These are phyloP conservation scores for Apiospora phragmitis DNA, from an alignment of 2,329 filamentous ascomycete species.

Conservation along the genomic window DNA sequence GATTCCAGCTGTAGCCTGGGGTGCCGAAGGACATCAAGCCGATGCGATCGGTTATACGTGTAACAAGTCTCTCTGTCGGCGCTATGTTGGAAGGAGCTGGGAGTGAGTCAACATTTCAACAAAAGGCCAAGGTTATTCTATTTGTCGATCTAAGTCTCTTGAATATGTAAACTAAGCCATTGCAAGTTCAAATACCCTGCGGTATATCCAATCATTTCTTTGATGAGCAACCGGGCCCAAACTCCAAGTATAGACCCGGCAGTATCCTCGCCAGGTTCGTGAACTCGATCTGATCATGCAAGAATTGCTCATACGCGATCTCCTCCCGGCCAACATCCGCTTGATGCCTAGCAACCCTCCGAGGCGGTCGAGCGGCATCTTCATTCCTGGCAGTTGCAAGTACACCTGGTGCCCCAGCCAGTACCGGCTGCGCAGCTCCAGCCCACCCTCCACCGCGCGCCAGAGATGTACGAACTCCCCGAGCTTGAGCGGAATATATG, in stretches of 20 bases:
- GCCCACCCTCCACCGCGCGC: slow-evolving; percentile 8
- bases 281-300: slow-evolving; percentile 20
- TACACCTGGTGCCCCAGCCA: slow-evolving; percentile 17
- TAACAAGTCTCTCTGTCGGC: no score
- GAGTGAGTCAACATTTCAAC: no score
- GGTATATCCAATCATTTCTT: not conserved
- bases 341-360: slow-evolving; percentile 16
- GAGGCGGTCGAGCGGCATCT: slow-evolving; percentile 10
- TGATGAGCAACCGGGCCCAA: not conserved
- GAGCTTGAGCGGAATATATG: slow-evolving; percentile 16
- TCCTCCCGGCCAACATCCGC: slow-evolving; percentile 12
- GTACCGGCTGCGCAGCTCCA: slow-evolving; percentile 20
- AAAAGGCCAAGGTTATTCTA: no score
- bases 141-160: no score
- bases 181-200: not conserved
- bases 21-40: not conserved
- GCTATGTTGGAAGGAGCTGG: no score
- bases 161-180: no score
- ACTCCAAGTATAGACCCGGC: slow-evolving; percentile 12
- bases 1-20: not conserved
- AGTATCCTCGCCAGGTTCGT: slow-evolving; percentile 20
- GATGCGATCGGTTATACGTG: not conserved
- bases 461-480: slow-evolving; percentile 20
- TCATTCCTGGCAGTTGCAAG: slow-evolving; percentile 14
- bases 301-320: slow-evolving; percentile 16